A percentile compares a stretch with the other conserved stretches of the same genome.
phyloP scores from a whole-genome alignment of 768 basidiomycete species.

The Glaciozyma martinii region DNA sequence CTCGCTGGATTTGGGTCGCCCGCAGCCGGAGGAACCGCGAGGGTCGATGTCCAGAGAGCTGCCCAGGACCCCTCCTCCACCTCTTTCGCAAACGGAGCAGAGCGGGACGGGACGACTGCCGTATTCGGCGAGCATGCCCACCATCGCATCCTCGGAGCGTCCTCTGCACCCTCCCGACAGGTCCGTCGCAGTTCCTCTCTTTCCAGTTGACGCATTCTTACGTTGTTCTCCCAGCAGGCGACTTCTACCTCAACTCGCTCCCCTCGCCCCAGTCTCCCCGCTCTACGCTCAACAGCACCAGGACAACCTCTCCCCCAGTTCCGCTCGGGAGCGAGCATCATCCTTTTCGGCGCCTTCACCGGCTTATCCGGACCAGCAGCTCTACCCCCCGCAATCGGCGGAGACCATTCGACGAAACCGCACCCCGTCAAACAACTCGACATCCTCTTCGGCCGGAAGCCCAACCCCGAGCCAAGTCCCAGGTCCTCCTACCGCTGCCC shows the following conservation, averaged over 20 bases:
- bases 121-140: conserved; percentile 22
- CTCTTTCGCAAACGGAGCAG: not conserved
- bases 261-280: conserved; percentile 19
- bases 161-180: not conserved
- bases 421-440: conserved; percentile 11
- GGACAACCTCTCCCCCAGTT: not conserved
- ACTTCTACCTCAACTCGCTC: not conserved
- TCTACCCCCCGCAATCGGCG: not conserved
- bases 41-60: not conserved
- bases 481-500: not conserved
- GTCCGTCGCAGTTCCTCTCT: not conserved
- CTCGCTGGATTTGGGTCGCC: conserved; percentile 21
- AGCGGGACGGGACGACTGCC: conserved; percentile 5
- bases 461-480: not conserved
- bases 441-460: not conserved
- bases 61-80: conserved; percentile 7
- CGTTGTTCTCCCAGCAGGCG: not conserved
- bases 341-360: not conserved
- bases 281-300: conserved; percentile 1
- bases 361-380: not conserved
- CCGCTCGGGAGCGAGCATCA: not conserved
- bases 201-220: not conserved
- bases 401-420: conserved; percentile 3
- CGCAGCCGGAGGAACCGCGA: not conserved
- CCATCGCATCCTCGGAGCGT: conserved; percentile 6